phyloP scores from a whole-genome alignment of 345 rosid species.

The Arabis hirsuta region DNA sequence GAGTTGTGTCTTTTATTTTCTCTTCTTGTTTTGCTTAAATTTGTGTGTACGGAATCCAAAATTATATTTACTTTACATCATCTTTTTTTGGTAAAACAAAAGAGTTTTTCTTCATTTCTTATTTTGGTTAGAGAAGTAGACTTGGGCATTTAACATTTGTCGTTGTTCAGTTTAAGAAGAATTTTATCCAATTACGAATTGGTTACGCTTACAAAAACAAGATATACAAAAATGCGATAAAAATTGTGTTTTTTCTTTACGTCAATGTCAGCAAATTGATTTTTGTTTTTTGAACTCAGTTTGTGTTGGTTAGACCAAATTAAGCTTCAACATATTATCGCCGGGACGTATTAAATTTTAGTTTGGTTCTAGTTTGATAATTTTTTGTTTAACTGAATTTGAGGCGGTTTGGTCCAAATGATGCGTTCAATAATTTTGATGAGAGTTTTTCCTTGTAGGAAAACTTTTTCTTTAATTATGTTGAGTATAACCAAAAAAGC shows the following conservation, averaged over 20 bases:
- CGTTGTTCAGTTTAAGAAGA: too few relatives aligned
- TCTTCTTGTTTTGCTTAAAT: background rate
- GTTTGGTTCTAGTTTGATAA: background rate
- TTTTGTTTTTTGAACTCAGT: background rate
- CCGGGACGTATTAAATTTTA: too few relatives aligned
- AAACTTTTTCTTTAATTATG: too few relatives aligned
- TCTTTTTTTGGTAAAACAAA: background rate
- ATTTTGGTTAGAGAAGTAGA: background rate
- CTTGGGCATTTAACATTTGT: background rate
- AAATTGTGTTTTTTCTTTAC: background rate
- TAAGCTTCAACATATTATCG: background rate
- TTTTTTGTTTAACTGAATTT: background rate
- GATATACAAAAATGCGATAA: too few relatives aligned
- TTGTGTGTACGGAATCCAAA: background rate
- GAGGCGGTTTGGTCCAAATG: background rate
- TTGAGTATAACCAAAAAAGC: background rate
- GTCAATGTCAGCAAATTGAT: background rate
- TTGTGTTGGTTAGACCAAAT: background rate
- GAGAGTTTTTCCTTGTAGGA: background rate
- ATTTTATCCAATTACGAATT: background rate
- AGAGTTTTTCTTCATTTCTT: background rate
- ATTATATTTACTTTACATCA: background rate
- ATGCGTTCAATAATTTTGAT: background rate
- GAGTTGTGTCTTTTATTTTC: slow-evolving; percentile 2
- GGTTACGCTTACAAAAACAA: background rate